A percentile compares a stretch with the other conserved stretches of the same genome.
phyloP scores from a whole-genome alignment of 805 yeast species.

The Candida nanaspora region DNA sequence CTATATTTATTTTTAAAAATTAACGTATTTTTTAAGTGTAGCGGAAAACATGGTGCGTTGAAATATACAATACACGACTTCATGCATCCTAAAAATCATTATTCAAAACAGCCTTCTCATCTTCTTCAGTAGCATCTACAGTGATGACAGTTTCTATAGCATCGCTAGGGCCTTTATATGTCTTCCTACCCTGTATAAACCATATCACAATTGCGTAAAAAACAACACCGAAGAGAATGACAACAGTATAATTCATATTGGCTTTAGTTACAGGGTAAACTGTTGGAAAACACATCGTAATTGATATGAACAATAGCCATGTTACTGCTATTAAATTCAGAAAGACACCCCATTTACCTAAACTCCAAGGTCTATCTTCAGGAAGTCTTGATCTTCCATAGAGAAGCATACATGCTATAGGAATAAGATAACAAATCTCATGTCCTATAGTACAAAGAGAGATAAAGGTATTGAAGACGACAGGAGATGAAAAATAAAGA shows the following conservation, averaged over 20 bases:
- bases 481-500: constrained; percentile 22
- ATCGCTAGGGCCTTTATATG: constrained; percentile 19
- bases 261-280: constrained; percentile 15
- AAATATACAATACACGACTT: too few species aligned
- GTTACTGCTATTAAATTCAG: constrained; percentile 12
- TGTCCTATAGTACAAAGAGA: constrained; percentile 26
- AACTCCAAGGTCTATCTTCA: constrained; percentile 17
- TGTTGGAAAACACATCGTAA: constrained; percentile 20
- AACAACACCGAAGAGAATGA: constrained; percentile 16
- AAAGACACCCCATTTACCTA: constrained; percentile 15
- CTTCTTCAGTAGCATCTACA: too few species aligned
- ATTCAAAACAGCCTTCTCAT: too few species aligned
- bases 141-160: too few species aligned
- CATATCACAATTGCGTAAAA: constrained; percentile 16
- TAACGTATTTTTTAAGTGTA: too few species aligned
- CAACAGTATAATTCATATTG: constrained; percentile 22
- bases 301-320: constrained; percentile 17
- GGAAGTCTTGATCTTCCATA: constrained; percentile 16
- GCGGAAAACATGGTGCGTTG: too few species aligned
- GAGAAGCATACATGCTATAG: constrained; percentile 19
- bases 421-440: constrained; percentile 25
- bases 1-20: too few species aligned
- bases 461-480: constrained; percentile 26
- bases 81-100: too few species aligned
- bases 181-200: constrained; percentile 18